phyloP scores from a whole-genome alignment of 1,139 yeast species.

The Komagataea norvegica region DNA sequence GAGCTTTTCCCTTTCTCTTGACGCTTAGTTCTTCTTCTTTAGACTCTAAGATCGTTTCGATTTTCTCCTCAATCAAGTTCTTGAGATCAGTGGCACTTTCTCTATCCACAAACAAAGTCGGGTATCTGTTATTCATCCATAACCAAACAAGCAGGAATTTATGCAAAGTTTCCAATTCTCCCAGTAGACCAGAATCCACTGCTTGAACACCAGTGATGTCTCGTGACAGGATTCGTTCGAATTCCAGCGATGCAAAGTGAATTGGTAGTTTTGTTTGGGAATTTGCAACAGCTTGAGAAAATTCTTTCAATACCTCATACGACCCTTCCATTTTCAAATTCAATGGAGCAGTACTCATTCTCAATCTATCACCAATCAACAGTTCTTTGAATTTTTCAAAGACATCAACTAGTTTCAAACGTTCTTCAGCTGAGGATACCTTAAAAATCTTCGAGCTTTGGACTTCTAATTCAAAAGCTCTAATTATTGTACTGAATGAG shows the following conservation, averaged over 20 bases:
- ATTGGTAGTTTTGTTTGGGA: slow-evolving; percentile 31
- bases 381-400: slow-evolving; percentile 38
- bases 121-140: slow-evolving; percentile 89
- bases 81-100: slow-evolving; percentile 71
- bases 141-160: slow-evolving; percentile 61
- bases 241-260: slow-evolving; percentile 19
- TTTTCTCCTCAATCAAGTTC: slow-evolving; percentile 57
- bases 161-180: slow-evolving; percentile 64
- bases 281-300: slow-evolving; percentile 13
- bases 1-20: background rate
- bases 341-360: slow-evolving; percentile 58
- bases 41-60: slow-evolving; percentile 38
- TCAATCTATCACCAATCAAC: slow-evolving; percentile 48
- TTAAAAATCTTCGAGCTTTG: slow-evolving; percentile 31
- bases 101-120: slow-evolving; percentile 70
- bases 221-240: slow-evolving; percentile 6
- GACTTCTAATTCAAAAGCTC: slow-evolving; percentile 43
- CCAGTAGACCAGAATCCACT: slow-evolving; percentile 33
- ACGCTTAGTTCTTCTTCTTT: background rate
- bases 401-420: slow-evolving; percentile 41
- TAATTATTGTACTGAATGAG: slow-evolving; percentile 41
- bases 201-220: slow-evolving; percentile 15
- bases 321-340: slow-evolving; percentile 26
- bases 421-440: slow-evolving; percentile 42
- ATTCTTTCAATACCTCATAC: slow-evolving; percentile 15